Conservation (phyloP, 352 stramenopile species). For the Pythium vanterpoolii region DNA sequence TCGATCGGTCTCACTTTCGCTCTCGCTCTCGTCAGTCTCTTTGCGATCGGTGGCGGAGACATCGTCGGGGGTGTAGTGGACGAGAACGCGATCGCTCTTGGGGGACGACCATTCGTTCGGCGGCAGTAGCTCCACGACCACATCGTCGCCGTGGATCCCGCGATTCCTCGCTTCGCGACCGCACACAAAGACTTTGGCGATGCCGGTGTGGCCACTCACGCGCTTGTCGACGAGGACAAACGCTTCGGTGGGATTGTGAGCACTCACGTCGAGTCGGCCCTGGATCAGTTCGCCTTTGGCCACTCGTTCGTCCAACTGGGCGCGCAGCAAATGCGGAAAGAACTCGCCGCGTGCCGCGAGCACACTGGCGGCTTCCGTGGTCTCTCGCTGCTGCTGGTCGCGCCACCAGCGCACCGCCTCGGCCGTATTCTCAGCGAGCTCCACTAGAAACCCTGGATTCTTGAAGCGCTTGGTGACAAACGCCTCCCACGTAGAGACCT, state of each 20-base stretch:
- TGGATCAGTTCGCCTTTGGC: constrained; percentile 29
- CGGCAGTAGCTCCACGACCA: constrained; percentile 92
- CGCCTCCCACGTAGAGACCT: constrained; percentile 53
- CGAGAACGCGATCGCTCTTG: constrained; percentile 56
- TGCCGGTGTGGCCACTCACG: background rate
- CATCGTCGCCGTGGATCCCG: constrained; percentile 96
- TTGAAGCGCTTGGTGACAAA: constrained; percentile 46
- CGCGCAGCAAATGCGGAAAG: constrained; percentile 37
- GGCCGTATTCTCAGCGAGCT: constrained; percentile 58
- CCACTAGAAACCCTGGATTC: constrained; percentile 38
- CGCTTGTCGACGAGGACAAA: constrained; percentile 60
- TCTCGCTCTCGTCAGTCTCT: background rate
- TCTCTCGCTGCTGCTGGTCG: constrained; percentile 26
- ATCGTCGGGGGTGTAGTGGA: constrained; percentile 72
- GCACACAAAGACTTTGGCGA: constrained; percentile 54
- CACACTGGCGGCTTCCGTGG: constrained; percentile 24
- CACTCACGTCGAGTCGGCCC: constrained; percentile 65
- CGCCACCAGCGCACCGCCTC: constrained; percentile 52
- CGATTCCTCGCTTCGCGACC: constrained; percentile 92
- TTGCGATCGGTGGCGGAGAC: constrained; percentile 19
- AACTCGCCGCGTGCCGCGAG: constrained; percentile 39
- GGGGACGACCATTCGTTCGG: constrained; percentile 71
- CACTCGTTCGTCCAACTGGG: constrained; percentile 39
- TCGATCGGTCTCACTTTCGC: background rate
- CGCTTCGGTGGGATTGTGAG: constrained; percentile 69